Evolutionary conservation across 495 filamentous ascomycete genomes (phyloP).

Genomic region (Aspergillus heteromorphus): DNA sequence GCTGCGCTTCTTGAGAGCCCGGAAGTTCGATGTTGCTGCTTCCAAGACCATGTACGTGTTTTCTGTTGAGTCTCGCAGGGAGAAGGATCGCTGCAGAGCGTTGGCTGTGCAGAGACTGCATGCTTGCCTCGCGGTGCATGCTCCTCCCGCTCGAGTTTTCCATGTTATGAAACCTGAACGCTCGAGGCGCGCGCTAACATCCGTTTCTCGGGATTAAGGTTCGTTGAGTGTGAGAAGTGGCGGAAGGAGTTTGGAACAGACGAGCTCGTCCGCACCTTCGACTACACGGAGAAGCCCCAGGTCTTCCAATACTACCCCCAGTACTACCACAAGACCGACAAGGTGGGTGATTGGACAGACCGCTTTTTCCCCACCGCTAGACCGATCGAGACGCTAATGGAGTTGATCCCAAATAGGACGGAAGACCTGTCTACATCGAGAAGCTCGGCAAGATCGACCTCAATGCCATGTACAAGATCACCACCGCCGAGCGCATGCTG

Average conservation of each 20-base stretch:
- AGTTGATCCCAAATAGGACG: constrained; percentile 57
- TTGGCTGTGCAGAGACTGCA: background rate
- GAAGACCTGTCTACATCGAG: constrained; percentile 94
- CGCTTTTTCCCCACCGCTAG: background rate
- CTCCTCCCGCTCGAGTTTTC: constrained; percentile 2
- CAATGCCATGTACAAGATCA: constrained; percentile 85
- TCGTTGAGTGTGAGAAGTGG: constrained; percentile 87
- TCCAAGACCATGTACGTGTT: constrained; percentile 79
- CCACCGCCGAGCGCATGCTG: constrained; percentile 86
- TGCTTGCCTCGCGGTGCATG: constrained; percentile 3
- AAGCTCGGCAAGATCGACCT: constrained; percentile 92
- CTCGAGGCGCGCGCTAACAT: constrained; percentile 1
- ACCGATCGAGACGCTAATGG: constrained; percentile 8
- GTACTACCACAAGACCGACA: constrained; percentile 99
- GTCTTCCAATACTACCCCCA: constrained; percentile 94
- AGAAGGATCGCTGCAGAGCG: background rate
- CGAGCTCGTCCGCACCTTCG: constrained; percentile 71
- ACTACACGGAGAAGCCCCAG: constrained; percentile 80
- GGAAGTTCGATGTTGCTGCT: constrained; percentile 85
- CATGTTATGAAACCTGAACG: background rate
- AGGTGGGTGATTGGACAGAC: constrained; percentile 47
- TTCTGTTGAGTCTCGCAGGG: background rate
- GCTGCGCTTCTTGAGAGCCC: constrained; percentile 85
- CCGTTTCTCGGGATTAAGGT: constrained; percentile 53
- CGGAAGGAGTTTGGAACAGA: constrained; percentile 83